Base-by-base conservation (phyloP, 176 grass and related monocot genomes). In the Otatea glauca region DNA sequence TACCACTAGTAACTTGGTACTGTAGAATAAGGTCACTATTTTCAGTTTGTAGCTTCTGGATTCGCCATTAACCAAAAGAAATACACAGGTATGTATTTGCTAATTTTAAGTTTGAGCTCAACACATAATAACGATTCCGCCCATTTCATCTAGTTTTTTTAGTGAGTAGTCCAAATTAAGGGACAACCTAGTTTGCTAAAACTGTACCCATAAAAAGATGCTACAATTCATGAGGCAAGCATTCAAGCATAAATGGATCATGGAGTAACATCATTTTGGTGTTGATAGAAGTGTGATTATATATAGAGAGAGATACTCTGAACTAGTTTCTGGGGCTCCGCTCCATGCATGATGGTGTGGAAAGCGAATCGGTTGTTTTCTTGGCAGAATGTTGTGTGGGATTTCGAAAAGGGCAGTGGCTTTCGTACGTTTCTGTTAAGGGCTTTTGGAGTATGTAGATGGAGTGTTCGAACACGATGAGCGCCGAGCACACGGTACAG, bases 391-490 rank as follows among this genome's bases (percentile, higher is more conserved):
- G 49, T 53, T 54, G 77, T 76, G 34, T 79, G 73, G 49, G 74
- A 35, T 78, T 54, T 78, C 55, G 44, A 20, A 72, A 39, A 42
- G 3, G 34, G 15, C 65, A 1, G 43, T 48, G 42, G 64, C 4
- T 37, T 2, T 20, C 42, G 77, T 82, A 35, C 82, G 70, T 5
- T 70, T 59, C 74, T 64, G 74, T 53, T 37, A 29, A 35, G 42
- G 20, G 8, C 3, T 47, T 34, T 59, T 79, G 89, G 68, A 75
- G 43, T 43, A 75, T 91, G 89, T 75, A 74, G 68, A 18, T 62
- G 75, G 85, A 87, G 21, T 9, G 70, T 76, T 84, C 51, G 85
- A 80, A 91, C 53, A 87, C 75, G 85, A 65, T 87, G 63, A 21
- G 55, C 1, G 0, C n/a, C 29, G 0, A 17, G 32, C 62, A 69